Percentiles rank a stretch among this genome's conserved stretches.
These are phyloP conservation scores for Penicillium canescens DNA, from an alignment of 495 filamentous ascomycete genomes.

Conservation along the genomic window DNA sequence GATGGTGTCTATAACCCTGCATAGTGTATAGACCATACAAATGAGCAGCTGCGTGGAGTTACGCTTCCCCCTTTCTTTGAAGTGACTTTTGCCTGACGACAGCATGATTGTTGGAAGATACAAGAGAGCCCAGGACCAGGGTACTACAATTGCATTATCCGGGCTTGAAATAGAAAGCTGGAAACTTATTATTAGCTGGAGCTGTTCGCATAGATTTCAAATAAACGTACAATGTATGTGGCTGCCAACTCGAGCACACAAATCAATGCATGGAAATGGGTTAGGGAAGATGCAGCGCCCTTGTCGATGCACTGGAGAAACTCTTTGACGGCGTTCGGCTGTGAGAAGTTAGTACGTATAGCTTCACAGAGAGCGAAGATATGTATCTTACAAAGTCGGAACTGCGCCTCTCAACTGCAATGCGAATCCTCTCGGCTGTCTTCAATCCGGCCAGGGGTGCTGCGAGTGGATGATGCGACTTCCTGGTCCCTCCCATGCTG, in stretches of 20 bases:
- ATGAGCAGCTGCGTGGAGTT: not conserved
- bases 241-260: conserved; percentile 4
- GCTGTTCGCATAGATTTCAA: not conserved
- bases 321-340: not conserved
- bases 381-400: not conserved
- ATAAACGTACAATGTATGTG: conserved; percentile 6
- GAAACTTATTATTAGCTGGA: not conserved
- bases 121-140: conserved; percentile 12
- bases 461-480: not conserved
- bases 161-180: conserved; percentile 12
- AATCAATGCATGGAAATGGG: not conserved
- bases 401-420: not conserved
- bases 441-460: not conserved
- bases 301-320: not conserved
- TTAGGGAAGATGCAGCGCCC: not conserved
- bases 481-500: not conserved
- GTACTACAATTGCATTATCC: conserved; percentile 5
- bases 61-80: not conserved
- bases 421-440: not conserved
- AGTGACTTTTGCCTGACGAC: not conserved
- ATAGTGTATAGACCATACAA: not conserved
- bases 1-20: not conserved
- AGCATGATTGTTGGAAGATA: conserved; percentile 8
- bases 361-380: not conserved
- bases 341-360: not conserved